These are phyloP conservation scores for Collybiopsis luxurians DNA, from an alignment of 768 basidiomycete genomes.

Conservation along the genomic window DNA sequence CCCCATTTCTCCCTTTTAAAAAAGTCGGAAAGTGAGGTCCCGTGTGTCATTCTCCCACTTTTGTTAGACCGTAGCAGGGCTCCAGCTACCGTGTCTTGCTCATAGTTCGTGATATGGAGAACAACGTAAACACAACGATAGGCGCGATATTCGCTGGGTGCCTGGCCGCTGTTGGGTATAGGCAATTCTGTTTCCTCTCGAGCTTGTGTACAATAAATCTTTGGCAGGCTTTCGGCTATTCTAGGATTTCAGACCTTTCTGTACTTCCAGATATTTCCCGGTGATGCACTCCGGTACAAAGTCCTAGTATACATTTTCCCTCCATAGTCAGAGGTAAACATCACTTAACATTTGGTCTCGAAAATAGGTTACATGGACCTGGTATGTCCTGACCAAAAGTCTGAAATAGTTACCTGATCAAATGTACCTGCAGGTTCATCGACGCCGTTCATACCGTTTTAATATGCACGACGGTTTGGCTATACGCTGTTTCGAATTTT, in stretches of 20 bases:
- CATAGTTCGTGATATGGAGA: not conserved
- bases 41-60: too few relatives aligned
- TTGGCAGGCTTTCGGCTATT: conserved; percentile 12
- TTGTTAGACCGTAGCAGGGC: too few relatives aligned
- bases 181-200: not conserved
- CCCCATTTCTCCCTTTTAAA: too few relatives aligned
- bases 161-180: conserved; percentile 11
- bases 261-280: conserved; percentile 13
- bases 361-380: conserved; percentile 1
- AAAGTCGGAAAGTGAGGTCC: too few relatives aligned
- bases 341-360: too few relatives aligned
- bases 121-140: conserved; percentile 2
- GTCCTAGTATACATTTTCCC: not conserved
- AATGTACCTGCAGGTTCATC: not conserved
- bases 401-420: not conserved
- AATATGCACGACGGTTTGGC: conserved; percentile 11
- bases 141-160: conserved; percentile 11
- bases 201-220: not conserved
- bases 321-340: not conserved
- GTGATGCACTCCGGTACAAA: conserved; percentile 10
- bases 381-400: not conserved
- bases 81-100: too few relatives aligned
- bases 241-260: conserved; percentile 14
- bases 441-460: conserved; percentile 11
- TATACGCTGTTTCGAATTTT: conserved; percentile 7